Conservation (phyloP, 192 early-diverging fungal genomes). For the Geranomyces variabilis region DNA sequence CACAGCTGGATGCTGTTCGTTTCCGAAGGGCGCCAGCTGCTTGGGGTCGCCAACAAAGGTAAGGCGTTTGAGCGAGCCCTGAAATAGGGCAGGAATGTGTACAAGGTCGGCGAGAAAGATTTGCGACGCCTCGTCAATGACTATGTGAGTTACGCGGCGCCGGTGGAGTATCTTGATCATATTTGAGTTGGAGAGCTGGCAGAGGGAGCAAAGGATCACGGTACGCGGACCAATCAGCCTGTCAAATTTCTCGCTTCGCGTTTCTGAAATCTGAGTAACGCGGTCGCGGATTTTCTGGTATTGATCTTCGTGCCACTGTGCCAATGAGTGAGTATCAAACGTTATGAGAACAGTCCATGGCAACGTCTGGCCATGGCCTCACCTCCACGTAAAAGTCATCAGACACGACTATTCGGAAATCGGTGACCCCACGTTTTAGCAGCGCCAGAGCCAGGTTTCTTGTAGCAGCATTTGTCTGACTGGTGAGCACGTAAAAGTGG, state of each 20-base stretch:
- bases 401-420: slow-evolving; percentile 15
- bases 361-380: not conserved
- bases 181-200: slow-evolving; percentile 18
- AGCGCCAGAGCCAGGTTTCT: slow-evolving; percentile 17
- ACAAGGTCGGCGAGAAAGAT: slow-evolving; percentile 8
- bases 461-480: slow-evolving; percentile 23
- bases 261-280: slow-evolving; percentile 17
- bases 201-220: slow-evolving; percentile 25
- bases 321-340: not conserved
- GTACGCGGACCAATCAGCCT: slow-evolving; percentile 20
- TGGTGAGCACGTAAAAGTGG: slow-evolving; percentile 29
- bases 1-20: slow-evolving; percentile 23
- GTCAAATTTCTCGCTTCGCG: not conserved
- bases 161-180: not conserved
- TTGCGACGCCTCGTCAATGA: slow-evolving; percentile 28
- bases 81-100: slow-evolving; percentile 14
- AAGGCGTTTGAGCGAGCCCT: slow-evolving; percentile 20
- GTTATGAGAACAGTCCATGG: not conserved
- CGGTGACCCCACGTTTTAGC: slow-evolving; percentile 15
- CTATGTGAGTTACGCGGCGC: slow-evolving; percentile 22
- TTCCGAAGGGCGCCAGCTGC: slow-evolving; percentile 24
- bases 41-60: slow-evolving; percentile 29
- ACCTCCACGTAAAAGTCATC: slow-evolving; percentile 23
- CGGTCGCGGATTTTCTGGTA: slow-evolving; percentile 20
- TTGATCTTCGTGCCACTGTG: slow-evolving; percentile 20